Conservation (phyloP, 768 basidiomycete genomes). For the Krasilnikovozyma curviuscula region DNA sequence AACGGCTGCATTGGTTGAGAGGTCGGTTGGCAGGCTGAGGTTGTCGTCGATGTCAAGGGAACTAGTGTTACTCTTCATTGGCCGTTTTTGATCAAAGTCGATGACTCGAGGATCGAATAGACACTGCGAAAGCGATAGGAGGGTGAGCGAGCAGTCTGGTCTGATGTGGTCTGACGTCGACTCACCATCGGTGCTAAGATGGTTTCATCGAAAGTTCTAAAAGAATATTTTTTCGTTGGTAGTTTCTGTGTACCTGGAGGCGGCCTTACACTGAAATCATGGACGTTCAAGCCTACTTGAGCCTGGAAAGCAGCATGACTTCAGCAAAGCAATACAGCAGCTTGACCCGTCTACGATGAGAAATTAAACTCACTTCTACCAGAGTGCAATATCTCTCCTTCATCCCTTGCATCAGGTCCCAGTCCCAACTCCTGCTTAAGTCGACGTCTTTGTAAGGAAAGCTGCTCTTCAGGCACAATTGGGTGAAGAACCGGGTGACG, state of each 20-base stretch:
- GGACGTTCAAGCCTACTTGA: slow-evolving; percentile 72
- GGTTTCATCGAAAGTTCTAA: slow-evolving; percentile 85
- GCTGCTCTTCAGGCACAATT: slow-evolving; percentile 53
- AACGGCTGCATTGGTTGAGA: slow-evolving; percentile 37
- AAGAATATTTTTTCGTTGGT: slow-evolving; percentile 64
- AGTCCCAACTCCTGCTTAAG: slow-evolving; percentile 59
- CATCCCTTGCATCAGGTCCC: slow-evolving; percentile 77
- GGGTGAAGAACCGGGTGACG: slow-evolving; percentile 71
- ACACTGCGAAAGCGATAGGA: slow-evolving; percentile 34
- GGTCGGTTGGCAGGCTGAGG: background rate
- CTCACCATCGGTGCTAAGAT: slow-evolving; percentile 83
- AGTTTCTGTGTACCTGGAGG: too few relatives aligned
- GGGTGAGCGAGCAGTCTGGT: background rate
- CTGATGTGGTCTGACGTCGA: slow-evolving; percentile 1
- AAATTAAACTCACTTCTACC: slow-evolving; percentile 45
- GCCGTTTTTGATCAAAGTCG: slow-evolving; percentile 58
- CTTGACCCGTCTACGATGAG: too few relatives aligned
- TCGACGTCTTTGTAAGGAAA: slow-evolving; percentile 80
- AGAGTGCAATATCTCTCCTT: slow-evolving; percentile 70
- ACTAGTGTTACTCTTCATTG: too few relatives aligned
- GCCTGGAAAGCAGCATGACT: background rate
- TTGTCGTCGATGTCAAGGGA: too few relatives aligned
- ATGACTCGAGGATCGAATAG: slow-evolving; percentile 85
- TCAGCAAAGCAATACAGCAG: background rate
- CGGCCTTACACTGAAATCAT: slow-evolving; percentile 72